A percentile compares a stretch with the other conserved stretches of the same genome.
These are phyloP conservation scores for Penicillium occitanis DNA, from an alignment of 2,329 filamentous ascomycete genomes.

Conservation along the genomic window DNA sequence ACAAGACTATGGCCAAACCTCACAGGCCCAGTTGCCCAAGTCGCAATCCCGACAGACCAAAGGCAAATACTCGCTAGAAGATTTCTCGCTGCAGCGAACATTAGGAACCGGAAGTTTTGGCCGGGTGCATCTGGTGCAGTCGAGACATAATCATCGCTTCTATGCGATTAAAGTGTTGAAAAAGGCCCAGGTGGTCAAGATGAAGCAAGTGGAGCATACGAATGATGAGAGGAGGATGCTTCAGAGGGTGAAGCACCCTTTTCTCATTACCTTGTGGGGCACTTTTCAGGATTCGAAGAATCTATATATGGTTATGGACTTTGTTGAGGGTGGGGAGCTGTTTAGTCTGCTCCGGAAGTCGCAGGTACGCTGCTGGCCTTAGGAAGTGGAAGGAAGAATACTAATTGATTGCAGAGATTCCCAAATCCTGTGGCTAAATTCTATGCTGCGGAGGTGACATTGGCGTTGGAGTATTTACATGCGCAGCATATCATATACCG, in stretches of 20 bases:
- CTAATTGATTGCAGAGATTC: conserved; percentile 68
- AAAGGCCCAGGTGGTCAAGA: conserved; percentile 97
- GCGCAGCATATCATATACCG: conserved; percentile 95
- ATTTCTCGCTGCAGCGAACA: conserved; percentile 88
- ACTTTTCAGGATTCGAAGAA: conserved; percentile 96
- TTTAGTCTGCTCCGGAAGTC: conserved; percentile 95
- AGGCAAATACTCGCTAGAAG: conserved; percentile 89
- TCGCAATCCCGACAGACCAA: conserved; percentile 24
- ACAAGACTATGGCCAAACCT: conserved; percentile 11
- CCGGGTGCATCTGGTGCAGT: conserved; percentile 93
- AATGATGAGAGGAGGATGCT: conserved; percentile 97
- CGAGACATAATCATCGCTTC: conserved; percentile 95
- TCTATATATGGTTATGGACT: conserved; percentile 99
- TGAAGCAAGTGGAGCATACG: conserved; percentile 99
- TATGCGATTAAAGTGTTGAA: conserved; percentile 99
- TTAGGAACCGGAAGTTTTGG: conserved; percentile 96
- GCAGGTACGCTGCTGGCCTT: conserved; percentile 58
- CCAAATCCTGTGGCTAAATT: conserved; percentile 99
- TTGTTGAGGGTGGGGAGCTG: conserved; percentile 95
- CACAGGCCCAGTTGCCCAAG: conserved; percentile 23
- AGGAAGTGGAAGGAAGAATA: neutral
- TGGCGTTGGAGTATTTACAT: conserved; percentile 94
- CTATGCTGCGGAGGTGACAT: conserved; percentile 94
- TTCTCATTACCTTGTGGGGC: conserved; percentile 96
- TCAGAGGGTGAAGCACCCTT: conserved; percentile 94